Conservation (phyloP, 495 filamentous ascomycete species). For the Aspergillus haitiensis region DNA sequence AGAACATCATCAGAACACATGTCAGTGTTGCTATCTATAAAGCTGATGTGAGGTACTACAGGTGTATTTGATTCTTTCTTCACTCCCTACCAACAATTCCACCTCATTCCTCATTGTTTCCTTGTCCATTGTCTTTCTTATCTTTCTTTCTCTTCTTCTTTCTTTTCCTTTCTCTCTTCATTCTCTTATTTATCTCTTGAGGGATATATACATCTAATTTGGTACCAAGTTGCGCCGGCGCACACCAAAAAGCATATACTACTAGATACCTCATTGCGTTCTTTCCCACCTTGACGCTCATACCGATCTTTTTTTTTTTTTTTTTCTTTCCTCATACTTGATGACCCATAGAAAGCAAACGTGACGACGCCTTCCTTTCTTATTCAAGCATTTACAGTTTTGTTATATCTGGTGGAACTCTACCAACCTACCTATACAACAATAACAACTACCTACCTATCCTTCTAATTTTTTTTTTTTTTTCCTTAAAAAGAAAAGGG, state of each 20-base stretch:
- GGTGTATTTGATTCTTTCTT: neutral
- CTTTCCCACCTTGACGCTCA: neutral
- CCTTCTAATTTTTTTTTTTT: neutral
- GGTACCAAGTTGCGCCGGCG: constrained; percentile 15
- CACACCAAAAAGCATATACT: constrained; percentile 1
- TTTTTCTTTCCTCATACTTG: too few species aligned
- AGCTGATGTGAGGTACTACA: neutral
- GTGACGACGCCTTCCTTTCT: neutral
- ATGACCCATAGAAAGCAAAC: too few species aligned
- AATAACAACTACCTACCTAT: constrained; percentile 15
- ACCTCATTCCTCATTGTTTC: constrained; percentile 16
- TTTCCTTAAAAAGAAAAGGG: neutral
- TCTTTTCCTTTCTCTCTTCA: constrained; percentile 16
- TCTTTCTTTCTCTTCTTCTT: constrained; percentile 9
- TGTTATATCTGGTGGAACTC: neutral
- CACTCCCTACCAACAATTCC: neutral
- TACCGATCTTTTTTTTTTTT: too few species aligned
- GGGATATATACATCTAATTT: constrained; percentile 3
- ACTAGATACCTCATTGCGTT: neutral
- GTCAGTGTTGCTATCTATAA: neutral
- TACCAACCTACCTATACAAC: constrained; percentile 6
- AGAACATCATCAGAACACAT: neutral
- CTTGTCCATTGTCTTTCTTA: constrained; percentile 24
- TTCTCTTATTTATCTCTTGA: constrained; percentile 5
- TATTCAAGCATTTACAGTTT: neutral